Percentiles rank a stretch among this genome's conserved stretches.
These are phyloP conservation scores for Sclerotiophoma versabilis DNA, from an alignment of 2,329 filamentous ascomycete species.

Conservation along the genomic window DNA sequence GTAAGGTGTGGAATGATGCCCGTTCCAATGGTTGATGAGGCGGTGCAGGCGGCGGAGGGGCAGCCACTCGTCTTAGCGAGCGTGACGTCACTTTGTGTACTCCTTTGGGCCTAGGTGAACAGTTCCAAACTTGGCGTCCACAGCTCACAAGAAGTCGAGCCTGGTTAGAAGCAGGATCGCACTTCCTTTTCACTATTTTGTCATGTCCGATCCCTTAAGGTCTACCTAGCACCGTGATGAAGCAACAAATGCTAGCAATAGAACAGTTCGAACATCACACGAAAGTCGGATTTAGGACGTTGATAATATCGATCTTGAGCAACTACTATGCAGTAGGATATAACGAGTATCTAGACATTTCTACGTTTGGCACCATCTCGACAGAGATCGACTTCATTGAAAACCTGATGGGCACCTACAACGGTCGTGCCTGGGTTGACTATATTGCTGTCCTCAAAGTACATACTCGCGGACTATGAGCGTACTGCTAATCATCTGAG, in stretches of 20 bases:
- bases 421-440: slow-evolving; percentile 11
- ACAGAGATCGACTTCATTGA: slow-evolving; percentile 10
- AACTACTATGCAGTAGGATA: slow-evolving; percentile 11
- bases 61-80: not conserved
- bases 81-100: not conserved
- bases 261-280: no score
- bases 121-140: no score
- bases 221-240: no score
- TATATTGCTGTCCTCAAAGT: slow-evolving; percentile 8
- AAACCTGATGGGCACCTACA: slow-evolving; percentile 11
- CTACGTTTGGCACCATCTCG: slow-evolving; percentile 9
- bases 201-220: no score
- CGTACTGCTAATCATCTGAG: slow-evolving; percentile 5
- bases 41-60: slow-evolving; percentile 11
- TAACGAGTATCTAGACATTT: slow-evolving; percentile 8
- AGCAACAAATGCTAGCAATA: no score
- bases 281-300: no score
- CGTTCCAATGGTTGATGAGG: slow-evolving; percentile 5
- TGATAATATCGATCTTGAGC: no score
- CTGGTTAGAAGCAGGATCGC: no score
- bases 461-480: slow-evolving; percentile 8
- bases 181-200: no score
- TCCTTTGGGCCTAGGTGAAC: no score
- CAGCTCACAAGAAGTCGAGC: no score
- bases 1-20: slow-evolving; percentile 11